phyloP scores from a whole-genome alignment of 768 basidiomycete genomes.

The Tulasnella sp. region DNA sequence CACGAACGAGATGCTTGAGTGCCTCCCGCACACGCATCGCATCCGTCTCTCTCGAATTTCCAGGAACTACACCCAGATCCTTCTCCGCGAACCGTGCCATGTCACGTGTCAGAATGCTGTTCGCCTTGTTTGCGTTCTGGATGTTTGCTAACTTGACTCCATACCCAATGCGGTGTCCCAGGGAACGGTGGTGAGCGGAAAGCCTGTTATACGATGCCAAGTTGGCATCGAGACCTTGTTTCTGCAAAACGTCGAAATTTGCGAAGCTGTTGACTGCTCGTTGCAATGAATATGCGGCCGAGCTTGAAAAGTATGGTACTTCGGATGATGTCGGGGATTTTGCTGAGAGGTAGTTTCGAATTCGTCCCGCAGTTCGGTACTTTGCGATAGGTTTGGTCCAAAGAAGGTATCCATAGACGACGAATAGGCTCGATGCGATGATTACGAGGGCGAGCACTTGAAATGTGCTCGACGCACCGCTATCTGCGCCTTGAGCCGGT shows the following conservation, averaged over 20 bases:
- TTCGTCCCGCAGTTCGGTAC: slow-evolving; percentile 11
- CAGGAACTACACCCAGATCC: neutral
- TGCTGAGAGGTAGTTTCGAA: neutral
- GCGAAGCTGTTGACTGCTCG: slow-evolving; percentile 23
- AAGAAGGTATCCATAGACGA: slow-evolving; percentile 9
- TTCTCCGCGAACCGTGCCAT: slow-evolving; percentile 19
- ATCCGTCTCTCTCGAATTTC: slow-evolving; percentile 35
- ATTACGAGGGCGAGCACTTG: neutral
- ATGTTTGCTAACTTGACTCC: slow-evolving; percentile 4
- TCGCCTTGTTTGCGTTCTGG: slow-evolving; percentile 2
- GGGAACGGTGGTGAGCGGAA: neutral
- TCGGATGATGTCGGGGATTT: neutral
- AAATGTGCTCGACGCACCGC: neutral
- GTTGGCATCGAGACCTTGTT: neutral
- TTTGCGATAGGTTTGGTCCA: slow-evolving; percentile 3
- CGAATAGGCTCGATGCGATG: slow-evolving; percentile 7
- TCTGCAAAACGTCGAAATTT: neutral
- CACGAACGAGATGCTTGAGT: slow-evolving; percentile 64
- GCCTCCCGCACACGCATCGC: slow-evolving; percentile 53
- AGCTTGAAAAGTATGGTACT: slow-evolving; percentile 19
- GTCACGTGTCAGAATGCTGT: slow-evolving; percentile 1
- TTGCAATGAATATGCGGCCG: slow-evolving; percentile 21
- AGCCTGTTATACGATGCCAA: slow-evolving; percentile 17
- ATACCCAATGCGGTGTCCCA: slow-evolving; percentile 19
- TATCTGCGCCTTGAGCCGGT: neutral